Evolutionary conservation across 495 filamentous ascomycete genomes (phyloP).

Genomic region (Chaetomium fimeti): DNA sequence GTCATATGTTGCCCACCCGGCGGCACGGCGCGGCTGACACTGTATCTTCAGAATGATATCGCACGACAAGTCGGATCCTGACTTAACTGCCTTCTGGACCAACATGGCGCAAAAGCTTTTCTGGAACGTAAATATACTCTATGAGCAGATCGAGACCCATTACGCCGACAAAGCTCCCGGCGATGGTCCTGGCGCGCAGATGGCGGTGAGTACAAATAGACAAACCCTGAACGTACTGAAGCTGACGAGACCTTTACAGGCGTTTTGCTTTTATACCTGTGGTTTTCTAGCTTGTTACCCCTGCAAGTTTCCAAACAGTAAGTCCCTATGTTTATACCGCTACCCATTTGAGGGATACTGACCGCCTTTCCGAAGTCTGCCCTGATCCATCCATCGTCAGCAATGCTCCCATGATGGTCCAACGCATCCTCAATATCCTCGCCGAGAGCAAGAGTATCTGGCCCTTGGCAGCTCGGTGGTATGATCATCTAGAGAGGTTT

Average conservation of each 20-base stretch:
- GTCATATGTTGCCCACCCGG: background rate
- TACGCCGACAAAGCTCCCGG: slow-evolving; percentile 42
- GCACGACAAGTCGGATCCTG: slow-evolving; percentile 38
- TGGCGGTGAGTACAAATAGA: slow-evolving; percentile 40
- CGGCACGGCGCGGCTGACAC: background rate
- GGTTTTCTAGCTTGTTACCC: slow-evolving; percentile 50
- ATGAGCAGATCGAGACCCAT: slow-evolving; percentile 49
- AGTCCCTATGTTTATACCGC: slow-evolving; percentile 7
- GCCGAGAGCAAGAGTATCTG: slow-evolving; percentile 45
- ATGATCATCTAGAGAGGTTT: slow-evolving; percentile 45
- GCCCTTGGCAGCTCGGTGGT: slow-evolving; percentile 48
- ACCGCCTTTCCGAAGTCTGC: slow-evolving; percentile 31
- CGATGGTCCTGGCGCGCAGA: slow-evolving; percentile 50
- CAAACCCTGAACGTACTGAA: background rate
- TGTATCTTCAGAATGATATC: slow-evolving; percentile 42
- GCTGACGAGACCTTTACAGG: slow-evolving; percentile 26
- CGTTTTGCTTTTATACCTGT: slow-evolving; percentile 53
- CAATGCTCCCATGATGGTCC: slow-evolving; percentile 42
- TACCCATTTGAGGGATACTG: background rate
- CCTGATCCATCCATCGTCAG: slow-evolving; percentile 37
- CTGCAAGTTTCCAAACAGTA: slow-evolving; percentile 47
- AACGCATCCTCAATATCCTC: slow-evolving; percentile 42
- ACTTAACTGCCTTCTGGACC: slow-evolving; percentile 40
- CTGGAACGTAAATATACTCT: slow-evolving; percentile 46
- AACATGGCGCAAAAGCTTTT: slow-evolving; percentile 49